Base-by-base conservation (phyloP, 176 grass and related monocot species). In the Oryza punctata region DNA sequence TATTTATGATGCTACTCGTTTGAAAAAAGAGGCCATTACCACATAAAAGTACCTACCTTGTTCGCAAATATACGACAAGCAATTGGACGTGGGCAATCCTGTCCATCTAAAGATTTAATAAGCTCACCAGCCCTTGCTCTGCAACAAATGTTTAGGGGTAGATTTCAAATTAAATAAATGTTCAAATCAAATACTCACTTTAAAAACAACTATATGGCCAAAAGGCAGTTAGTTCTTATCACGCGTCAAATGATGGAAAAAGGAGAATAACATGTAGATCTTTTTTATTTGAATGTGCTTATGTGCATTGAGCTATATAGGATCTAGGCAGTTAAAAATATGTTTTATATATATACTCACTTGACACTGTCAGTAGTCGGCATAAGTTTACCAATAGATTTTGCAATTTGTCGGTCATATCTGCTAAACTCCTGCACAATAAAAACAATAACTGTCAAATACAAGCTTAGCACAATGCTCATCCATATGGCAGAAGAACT, bases 361-460 rank as follows among this genome's bases (percentile, higher is more conserved):
- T 68, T 94, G 78, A 94, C 92, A 85, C 85, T 94, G 68, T 91
- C 92, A 27, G 82, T 85, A 32, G 80, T 94, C 3, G 92, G 92
- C 69, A 89, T 83, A 69, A 94, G 80, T 86, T 94, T 94, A 61
- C 80, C 82, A 40, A 94, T 91, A 37, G 87, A 94, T 47, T 94
- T 94, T 18, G 89, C 92, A 10, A 91, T 94, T 52, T 86, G 82
- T 44, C 92, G 81, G 77, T 91, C 87, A 70, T 79, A 75, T 88
- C 81, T 89, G 86, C 80, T 76, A n/a, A 82, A 78, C 85, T 94
- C 89, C 89, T 91, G 86, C 71, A 87, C 23, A 54, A 81, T 5
- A 29, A 14, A 65, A 64, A 85, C 69, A 77, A 73, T 41, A 61
- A 47, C 25, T 32, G 25, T 27, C 41, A 81, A 38, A 60, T 70